These are phyloP conservation scores for Suillus weaverae DNA, from an alignment of 768 basidiomycete genomes.

Conservation along the genomic window DNA sequence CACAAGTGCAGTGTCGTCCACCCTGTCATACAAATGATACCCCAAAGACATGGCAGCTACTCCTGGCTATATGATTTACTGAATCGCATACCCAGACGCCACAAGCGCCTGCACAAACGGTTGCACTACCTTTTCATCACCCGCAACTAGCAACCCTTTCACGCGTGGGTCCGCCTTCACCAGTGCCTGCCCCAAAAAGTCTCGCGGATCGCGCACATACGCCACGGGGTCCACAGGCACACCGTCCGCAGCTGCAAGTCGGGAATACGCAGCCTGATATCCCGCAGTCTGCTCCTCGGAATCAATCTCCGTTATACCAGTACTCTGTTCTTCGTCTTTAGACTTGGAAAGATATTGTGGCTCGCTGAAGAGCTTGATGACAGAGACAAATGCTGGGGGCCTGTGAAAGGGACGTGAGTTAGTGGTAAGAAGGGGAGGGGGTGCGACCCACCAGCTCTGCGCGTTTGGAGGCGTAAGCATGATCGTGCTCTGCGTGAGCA, in stretches of 20 bases:
- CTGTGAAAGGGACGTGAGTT: constrained; percentile 37
- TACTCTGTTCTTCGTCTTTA: constrained; percentile 45
- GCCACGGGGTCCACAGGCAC: constrained; percentile 58
- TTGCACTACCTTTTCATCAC: constrained; percentile 19
- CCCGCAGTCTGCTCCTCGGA: constrained; percentile 88
- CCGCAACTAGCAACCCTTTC: constrained; percentile 23
- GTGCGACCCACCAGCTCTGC: constrained; percentile 57
- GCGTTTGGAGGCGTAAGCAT: constrained; percentile 69
- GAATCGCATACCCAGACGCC: constrained; percentile 30
- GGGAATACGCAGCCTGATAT: constrained; percentile 93
- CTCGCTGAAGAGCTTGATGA: constrained; percentile 76
- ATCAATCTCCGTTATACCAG: constrained; percentile 75
- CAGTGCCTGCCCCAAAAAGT: constrained; percentile 49
- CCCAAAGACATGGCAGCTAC: not conserved
- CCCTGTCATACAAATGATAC: not conserved
- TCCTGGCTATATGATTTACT: constrained; percentile 8
- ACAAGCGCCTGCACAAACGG: constrained; percentile 34
- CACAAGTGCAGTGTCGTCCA: not conserved
- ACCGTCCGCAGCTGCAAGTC: constrained; percentile 78
- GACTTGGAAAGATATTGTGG: constrained; percentile 61
- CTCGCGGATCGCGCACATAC: constrained; percentile 56
- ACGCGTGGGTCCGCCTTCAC: constrained; percentile 17
- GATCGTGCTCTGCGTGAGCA: constrained; percentile 71
- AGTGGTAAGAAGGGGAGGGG: not conserved
- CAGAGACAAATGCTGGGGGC: constrained; percentile 65